A percentile compares a stretch with the other conserved stretches of the same genome.
These are phyloP conservation scores for Ophiocordyceps camponoti-saundersi DNA, from an alignment of 2,329 filamentous ascomycete genomes.

Conservation along the genomic window DNA sequence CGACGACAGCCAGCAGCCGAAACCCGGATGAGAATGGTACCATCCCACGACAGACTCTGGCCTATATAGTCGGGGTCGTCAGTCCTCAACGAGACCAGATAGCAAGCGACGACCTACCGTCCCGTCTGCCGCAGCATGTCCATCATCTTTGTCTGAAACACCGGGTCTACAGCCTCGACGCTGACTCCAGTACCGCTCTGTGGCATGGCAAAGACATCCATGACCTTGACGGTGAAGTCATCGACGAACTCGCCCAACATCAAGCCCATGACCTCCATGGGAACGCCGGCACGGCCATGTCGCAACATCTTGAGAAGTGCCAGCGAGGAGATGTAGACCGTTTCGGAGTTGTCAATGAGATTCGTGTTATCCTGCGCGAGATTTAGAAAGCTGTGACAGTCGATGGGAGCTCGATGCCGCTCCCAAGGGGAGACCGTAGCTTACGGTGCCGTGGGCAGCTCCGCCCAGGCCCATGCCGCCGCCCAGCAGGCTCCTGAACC, in stretches of 20 bases:
- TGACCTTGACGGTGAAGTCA: constrained; percentile 94
- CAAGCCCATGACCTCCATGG: constrained; percentile 99
- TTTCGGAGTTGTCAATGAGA: constrained; percentile 97
- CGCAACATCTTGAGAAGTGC: constrained; percentile 97
- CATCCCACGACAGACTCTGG: constrained; percentile 96
- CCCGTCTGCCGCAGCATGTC: constrained; percentile 97
- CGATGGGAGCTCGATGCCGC: background rate
- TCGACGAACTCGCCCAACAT: constrained; percentile 99
- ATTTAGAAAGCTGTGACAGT: too few relatives aligned
- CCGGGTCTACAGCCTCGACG: constrained; percentile 93
- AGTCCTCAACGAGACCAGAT: background rate
- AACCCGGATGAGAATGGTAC: constrained; percentile 99
- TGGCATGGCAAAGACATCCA: constrained; percentile 98
- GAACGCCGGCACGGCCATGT: constrained; percentile 91
- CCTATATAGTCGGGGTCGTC: constrained; percentile 26
- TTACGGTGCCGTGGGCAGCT: constrained; percentile 21
- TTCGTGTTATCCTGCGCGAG: constrained; percentile 65
- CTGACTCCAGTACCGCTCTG: constrained; percentile 96
- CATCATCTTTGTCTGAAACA: constrained; percentile 99
- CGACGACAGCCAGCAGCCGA: constrained; percentile 96
- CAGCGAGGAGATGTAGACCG: constrained; percentile 95
- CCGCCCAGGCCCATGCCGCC: constrained; percentile 50
- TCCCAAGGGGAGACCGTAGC: constrained; percentile 5
- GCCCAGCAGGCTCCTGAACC: constrained; percentile 76
- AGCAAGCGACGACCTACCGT: constrained; percentile 40